These are phyloP conservation scores for Malassezia japonica DNA, from an alignment of 1,284 basidiomycete genomes.

Conservation along the genomic window DNA sequence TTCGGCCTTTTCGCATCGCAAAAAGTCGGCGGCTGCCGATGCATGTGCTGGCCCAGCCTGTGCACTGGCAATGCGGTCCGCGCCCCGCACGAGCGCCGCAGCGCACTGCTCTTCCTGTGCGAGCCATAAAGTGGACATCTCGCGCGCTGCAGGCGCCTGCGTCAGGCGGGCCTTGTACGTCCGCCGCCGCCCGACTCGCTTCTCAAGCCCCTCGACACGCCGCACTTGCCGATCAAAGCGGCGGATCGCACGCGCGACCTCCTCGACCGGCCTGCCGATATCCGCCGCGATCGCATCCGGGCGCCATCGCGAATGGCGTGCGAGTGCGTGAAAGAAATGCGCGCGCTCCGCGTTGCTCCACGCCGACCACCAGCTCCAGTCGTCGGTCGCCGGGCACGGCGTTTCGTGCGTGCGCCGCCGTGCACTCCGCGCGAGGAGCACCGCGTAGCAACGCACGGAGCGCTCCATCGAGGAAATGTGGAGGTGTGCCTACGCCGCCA, in stretches of 20 bases:
- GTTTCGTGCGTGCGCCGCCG: neutral
- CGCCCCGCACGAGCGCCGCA: neutral
- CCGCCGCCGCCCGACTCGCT: no score
- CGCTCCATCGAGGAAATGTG: conserved; percentile 3
- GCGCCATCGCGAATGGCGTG: conserved; percentile 58
- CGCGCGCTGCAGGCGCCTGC: conserved; percentile 1
- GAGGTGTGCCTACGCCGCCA: conserved; percentile 6
- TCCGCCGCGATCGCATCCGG: conserved; percentile 64
- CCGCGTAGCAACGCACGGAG: conserved; percentile 4
- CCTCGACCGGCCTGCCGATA: conserved; percentile 44
- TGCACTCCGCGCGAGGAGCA: conserved; percentile 1
- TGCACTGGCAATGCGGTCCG: neutral
- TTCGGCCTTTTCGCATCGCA: neutral
- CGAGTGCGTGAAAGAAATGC: conserved; percentile 60
- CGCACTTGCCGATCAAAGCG: conserved; percentile 2
- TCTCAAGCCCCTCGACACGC: conserved; percentile 1
- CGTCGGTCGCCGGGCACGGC: neutral
- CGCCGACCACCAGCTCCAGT: conserved; percentile 39
- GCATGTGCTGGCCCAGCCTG: no score
- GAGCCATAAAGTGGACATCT: conserved; percentile 3
- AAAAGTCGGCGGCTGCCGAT: neutral
- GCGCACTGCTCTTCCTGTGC: conserved; percentile 1
- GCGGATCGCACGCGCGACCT: conserved; percentile 3
- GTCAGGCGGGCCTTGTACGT: neutral
- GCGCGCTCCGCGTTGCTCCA: conserved; percentile 64